These are phyloP conservation scores for Salix brachista DNA, from an alignment of 345 rosid genomes.

Conservation along the genomic window DNA sequence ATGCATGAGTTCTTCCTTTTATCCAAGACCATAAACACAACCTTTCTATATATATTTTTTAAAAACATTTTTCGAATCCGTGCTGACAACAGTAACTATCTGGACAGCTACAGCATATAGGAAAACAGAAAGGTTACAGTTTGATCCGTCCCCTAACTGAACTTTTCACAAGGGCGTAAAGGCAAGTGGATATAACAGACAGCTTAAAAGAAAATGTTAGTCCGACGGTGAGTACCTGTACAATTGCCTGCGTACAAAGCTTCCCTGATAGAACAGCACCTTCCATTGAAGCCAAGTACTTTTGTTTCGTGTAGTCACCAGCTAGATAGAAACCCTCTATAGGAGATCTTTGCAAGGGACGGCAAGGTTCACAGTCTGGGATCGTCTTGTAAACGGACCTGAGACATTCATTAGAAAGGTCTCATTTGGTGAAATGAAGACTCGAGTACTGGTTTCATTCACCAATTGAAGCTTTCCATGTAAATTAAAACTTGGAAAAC, in stretches of 20 bases:
- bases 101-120: not conserved
- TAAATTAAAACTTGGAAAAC: not conserved
- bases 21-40: not conserved
- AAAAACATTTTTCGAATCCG: not conserved
- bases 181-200: not conserved
- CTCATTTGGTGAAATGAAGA: not conserved
- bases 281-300: constrained; percentile 97
- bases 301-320: constrained; percentile 93
- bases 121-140: not conserved
- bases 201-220: not conserved
- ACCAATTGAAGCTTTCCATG: not conserved
- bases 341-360: constrained; percentile 88
- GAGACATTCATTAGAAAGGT: constrained; percentile 20
- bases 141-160: not conserved
- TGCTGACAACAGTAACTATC: not conserved
- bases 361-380: constrained; percentile 87
- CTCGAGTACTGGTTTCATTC: not conserved
- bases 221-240: constrained; percentile 46
- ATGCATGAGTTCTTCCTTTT: not conserved
- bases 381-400: constrained; percentile 92
- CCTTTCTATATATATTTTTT: not conserved
- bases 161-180: not conserved
- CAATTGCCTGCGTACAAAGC: constrained; percentile 77
- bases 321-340: constrained; percentile 81
- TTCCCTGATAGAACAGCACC: constrained; percentile 95